Conservation (phyloP, 306 rosid species). For the Mimosa bimucronata region DNA sequence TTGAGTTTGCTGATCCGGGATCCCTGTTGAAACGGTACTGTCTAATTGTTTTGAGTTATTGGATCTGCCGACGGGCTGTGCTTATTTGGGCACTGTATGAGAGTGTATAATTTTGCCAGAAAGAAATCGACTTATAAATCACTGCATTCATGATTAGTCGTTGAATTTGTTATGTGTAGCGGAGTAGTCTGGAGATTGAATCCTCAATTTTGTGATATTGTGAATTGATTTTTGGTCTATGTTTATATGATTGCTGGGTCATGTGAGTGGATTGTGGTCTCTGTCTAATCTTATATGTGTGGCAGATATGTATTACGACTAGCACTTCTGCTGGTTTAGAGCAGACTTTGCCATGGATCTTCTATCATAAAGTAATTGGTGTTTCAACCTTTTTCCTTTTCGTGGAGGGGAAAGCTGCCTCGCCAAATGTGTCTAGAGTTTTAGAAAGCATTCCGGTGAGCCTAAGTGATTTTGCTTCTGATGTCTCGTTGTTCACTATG, state of each 20-base stretch:
- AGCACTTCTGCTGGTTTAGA: constrained; percentile 90
- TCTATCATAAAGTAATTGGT: constrained; percentile 91
- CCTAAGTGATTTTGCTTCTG: constrained; percentile 6
- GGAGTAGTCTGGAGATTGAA: neutral
- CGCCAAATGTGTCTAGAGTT: constrained; percentile 75
- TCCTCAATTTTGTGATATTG: neutral
- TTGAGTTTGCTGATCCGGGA: neutral
- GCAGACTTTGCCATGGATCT: constrained; percentile 94
- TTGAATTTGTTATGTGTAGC: neutral
- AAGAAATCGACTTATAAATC: neutral
- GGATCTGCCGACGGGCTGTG: constrained; percentile 37
- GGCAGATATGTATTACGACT: constrained; percentile 71
- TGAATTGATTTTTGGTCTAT: neutral
- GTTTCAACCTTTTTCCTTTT: constrained; percentile 84
- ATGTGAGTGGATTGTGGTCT: constrained; percentile 16
- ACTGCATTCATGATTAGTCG: neutral
- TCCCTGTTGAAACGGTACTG: constrained; percentile 11
- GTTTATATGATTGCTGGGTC: neutral
- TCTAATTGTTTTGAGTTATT: constrained; percentile 12
- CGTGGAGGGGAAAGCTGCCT: constrained; percentile 96
- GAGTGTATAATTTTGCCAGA: neutral
- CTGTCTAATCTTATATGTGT: constrained; percentile 20
- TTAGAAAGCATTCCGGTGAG: constrained; percentile 90
- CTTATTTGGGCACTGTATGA: constrained; percentile 11
- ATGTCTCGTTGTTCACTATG: neutral